Evolutionary conservation across 257 asterid genomes (phyloP), one percentile per base, ranked within the genome.

Genomic region (Nicotiana undulata): DNA sequence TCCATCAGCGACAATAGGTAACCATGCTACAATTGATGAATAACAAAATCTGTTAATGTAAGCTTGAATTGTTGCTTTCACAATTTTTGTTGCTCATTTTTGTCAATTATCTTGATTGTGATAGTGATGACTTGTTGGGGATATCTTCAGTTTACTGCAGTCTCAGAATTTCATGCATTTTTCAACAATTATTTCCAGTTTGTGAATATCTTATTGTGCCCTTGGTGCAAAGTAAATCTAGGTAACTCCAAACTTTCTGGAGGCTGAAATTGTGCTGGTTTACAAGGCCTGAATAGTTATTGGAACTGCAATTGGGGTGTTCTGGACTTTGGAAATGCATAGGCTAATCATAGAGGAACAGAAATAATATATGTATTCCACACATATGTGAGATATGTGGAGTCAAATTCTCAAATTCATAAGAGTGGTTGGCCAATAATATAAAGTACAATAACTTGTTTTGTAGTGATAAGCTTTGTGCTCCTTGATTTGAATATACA

Each of bases 1-100:
- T 59, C 79, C 95, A 46, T 92, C 98, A 28, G 92, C 63, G 24
- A 67, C 95, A 72, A 82, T 94, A 46, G 97, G 97, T 93, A 87
- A 89, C 44, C 9, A 49, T 9, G 12, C 61, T 24, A 72, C 60
- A 46, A 74, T 74, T 24, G 79, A 74, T 74, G 79, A 24, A 46
- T 72, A 46, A 72, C 78, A 49, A 32, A 46, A 72, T 72, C 40
- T 3, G 1, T 4, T 17, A 55, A 55, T 55, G 61, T 55, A 55
- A 55, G 61, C 44, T 49, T 12, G 26, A 3, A 49, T 44, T 46
- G 78, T 74, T 74, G 79, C 79, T 74, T 74, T 49, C 44, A 74
- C 49, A 49, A 7, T 15, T 24, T 46, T 24, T 24, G 78, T 46
- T 49, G 16, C 78, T 46, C 24, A 74, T 49, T 74, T 56, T 24